Evolutionary conservation across 2,329 filamentous ascomycete genomes (phyloP).

Genomic region (Aureobasidium sp.): DNA sequence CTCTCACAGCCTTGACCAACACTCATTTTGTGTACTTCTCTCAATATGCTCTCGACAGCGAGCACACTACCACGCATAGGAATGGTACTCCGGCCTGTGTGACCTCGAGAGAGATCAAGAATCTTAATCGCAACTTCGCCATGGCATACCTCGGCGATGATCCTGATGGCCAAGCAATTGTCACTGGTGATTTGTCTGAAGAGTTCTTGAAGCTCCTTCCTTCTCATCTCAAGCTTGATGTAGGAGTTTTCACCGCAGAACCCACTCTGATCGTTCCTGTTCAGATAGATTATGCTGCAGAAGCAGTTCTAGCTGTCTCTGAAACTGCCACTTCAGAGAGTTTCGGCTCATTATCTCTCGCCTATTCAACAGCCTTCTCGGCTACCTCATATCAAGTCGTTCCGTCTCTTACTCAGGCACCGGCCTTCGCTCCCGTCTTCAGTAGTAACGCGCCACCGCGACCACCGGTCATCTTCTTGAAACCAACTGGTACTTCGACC

Average conservation of each 20-base stretch:
- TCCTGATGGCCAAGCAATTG: conserved; percentile 20
- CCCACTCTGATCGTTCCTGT: conserved; percentile 36
- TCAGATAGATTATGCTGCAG: conserved; percentile 27
- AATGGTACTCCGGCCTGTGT: conserved; percentile 24
- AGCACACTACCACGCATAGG: conserved; percentile 17
- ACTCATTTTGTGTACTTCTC: conserved; percentile 37
- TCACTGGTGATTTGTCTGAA: conserved; percentile 18
- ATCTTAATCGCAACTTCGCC: conserved; percentile 26
- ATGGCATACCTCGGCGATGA: conserved; percentile 29
- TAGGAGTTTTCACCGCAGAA: conserved; percentile 30
- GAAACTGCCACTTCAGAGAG: neutral
- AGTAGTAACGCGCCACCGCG: neutral
- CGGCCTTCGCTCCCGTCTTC: neutral
- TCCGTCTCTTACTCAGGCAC: neutral
- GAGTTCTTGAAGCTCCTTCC: conserved; percentile 11
- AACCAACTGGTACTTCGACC: neutral
- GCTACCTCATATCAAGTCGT: neutral
- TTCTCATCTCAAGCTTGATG: conserved; percentile 18
- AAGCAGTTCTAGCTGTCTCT: conserved; percentile 14
- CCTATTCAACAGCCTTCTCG: neutral
- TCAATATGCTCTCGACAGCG: conserved; percentile 33
- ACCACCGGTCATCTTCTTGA: conserved; percentile 17
- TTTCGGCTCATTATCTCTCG: neutral
- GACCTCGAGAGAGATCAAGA: conserved; percentile 27
- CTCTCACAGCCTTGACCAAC: conserved; percentile 16